Conservation (phyloP, 108 stramenopile genomes). For the Discostella stelligeroides region DNA sequence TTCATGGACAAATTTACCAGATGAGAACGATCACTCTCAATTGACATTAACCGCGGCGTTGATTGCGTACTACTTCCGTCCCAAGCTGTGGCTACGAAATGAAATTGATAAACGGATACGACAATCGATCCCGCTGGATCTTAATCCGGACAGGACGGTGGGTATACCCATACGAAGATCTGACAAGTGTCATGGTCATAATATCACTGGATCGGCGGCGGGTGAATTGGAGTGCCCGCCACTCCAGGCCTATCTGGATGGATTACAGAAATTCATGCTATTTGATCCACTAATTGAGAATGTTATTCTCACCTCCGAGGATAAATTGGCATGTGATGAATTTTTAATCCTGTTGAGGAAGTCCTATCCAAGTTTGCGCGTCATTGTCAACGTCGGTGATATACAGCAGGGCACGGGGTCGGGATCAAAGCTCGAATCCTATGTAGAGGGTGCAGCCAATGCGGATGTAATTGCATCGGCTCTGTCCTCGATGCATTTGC, state of each 20-base stretch:
- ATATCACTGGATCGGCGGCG: constrained; percentile 23
- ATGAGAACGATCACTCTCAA: constrained; percentile 18
- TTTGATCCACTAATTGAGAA: constrained; percentile 42
- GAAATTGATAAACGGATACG: constrained; percentile 32
- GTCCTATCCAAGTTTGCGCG: constrained; percentile 22
- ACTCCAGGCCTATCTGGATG: constrained; percentile 14
- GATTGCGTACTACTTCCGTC: constrained; percentile 43
- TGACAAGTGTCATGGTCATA: constrained; percentile 48
- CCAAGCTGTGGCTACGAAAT: constrained; percentile 21
- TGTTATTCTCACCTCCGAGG: constrained; percentile 45
- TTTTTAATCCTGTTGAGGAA: constrained; percentile 27
- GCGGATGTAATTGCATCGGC: constrained; percentile 28
- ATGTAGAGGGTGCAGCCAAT: constrained; percentile 23
- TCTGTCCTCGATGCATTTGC: constrained; percentile 35
- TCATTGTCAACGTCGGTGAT: constrained; percentile 37
- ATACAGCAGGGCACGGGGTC: constrained; percentile 49
- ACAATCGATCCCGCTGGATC: constrained; percentile 23
- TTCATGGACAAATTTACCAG: constrained; percentile 21
- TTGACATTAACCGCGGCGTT: constrained; percentile 18
- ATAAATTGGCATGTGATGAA: constrained; percentile 41
- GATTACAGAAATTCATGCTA: constrained; percentile 16
- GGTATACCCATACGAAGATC: constrained; percentile 43
- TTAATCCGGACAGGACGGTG: constrained; percentile 39
- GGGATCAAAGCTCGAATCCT: constrained; percentile 37
- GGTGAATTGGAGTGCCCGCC: constrained; percentile 43